Evolutionary conservation across 352 stramenopile genomes (phyloP).

Genomic region (Globisporangium acanthophoron): DNA sequence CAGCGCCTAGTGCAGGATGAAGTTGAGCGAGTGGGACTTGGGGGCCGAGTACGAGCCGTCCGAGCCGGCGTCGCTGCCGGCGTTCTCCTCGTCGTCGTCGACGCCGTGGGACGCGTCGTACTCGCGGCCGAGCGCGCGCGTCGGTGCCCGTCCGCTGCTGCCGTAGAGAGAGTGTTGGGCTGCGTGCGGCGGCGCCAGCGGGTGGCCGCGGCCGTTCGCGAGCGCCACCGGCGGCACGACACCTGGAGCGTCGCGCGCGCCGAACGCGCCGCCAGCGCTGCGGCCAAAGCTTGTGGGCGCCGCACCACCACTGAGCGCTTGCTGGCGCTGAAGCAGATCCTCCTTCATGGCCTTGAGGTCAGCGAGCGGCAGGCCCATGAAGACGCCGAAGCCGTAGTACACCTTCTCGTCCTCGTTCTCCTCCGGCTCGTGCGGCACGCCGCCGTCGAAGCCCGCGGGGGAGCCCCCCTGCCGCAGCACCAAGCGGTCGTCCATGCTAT

Average conservation of each 20-base stretch:
- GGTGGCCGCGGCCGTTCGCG: conserved; percentile 9
- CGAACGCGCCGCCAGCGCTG: conserved; percentile 2
- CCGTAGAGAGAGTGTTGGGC: conserved; percentile 2
- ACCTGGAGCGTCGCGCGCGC: background rate
- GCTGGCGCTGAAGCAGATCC: conserved; percentile 63
- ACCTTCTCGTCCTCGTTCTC: conserved; percentile 80
- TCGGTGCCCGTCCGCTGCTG: background rate
- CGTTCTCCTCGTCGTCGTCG: conserved; percentile 11
- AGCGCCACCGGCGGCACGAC: background rate
- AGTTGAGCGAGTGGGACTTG: conserved; percentile 83
- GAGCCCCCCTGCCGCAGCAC: conserved; percentile 6
- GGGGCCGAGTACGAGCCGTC: conserved; percentile 47
- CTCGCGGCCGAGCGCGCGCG: conserved; percentile 10
- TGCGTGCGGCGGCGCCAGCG: conserved; percentile 3
- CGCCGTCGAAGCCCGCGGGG: background rate
- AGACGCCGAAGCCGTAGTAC: conserved; percentile 87
- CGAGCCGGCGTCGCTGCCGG: conserved; percentile 47
- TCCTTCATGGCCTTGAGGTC: conserved; percentile 84
- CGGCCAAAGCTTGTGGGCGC: background rate
- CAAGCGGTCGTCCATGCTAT: conserved; percentile 14
- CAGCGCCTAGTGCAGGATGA: conserved; percentile 56
- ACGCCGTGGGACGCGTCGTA: conserved; percentile 19
- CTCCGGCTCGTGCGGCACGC: conserved; percentile 24
- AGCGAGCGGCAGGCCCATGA: conserved; percentile 81
- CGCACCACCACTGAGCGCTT: background rate